Percentiles rank a stretch among this genome's conserved stretches.
These are phyloP conservation scores for Picea mariana DNA, from an alignment of 83 land plant genomes.

Conservation along the genomic window DNA sequence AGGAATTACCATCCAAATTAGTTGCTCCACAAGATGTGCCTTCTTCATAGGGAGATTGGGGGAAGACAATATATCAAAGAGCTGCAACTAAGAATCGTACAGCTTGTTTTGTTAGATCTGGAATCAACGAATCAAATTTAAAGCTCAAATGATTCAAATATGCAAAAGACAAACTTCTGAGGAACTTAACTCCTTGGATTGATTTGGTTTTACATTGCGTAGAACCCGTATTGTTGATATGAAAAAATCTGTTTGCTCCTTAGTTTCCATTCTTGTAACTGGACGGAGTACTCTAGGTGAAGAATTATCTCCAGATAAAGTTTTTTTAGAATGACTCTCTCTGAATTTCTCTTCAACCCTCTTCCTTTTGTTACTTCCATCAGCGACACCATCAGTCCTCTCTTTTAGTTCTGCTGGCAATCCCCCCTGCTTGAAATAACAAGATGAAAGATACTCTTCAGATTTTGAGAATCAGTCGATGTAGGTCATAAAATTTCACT, in stretches of 20 bases:
- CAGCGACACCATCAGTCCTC: background rate
- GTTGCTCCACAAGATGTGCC: constrained; percentile 4
- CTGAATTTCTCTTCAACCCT: background rate
- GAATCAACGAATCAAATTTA: background rate
- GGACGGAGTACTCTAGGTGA: background rate
- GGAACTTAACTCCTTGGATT: background rate
- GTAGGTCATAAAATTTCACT: background rate
- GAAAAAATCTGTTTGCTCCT: background rate
- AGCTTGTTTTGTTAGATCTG: background rate
- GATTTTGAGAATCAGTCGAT: background rate
- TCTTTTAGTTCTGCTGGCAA: background rate
- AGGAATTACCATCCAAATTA: background rate
- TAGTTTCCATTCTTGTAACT: background rate
- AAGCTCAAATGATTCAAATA: background rate
- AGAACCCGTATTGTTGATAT: background rate
- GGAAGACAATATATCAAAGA: background rate
- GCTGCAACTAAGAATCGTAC: background rate
- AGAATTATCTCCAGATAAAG: background rate
- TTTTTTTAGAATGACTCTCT: background rate
- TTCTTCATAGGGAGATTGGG: background rate
- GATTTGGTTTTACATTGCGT: background rate
- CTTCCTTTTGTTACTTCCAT: constrained; percentile 5
- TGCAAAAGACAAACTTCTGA: background rate
- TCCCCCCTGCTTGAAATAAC: background rate
- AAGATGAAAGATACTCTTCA: background rate